phyloP scores from a whole-genome alignment of 1,139 yeast genomes.

The Candida gigantensis region DNA sequence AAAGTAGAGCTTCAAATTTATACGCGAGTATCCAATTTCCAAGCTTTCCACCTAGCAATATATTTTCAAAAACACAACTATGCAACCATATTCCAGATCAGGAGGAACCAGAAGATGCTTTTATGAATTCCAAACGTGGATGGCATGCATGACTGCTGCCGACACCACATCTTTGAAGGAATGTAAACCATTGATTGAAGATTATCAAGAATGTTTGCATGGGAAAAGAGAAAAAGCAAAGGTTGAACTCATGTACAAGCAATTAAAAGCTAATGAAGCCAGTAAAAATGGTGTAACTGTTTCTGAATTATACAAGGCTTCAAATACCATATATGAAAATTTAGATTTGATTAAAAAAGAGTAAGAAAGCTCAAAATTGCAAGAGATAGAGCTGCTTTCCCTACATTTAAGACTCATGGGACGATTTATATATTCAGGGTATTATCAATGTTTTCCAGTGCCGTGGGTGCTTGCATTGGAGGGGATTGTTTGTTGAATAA shows the following conservation, averaged over 20 bases:
- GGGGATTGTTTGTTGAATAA: no score
- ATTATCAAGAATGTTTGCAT: slow-evolving; percentile 51
- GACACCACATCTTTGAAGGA: slow-evolving; percentile 44
- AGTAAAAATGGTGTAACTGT: slow-evolving; percentile 45
- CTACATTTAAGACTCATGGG: no score
- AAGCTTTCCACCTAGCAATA: neutral
- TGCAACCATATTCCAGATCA: slow-evolving; percentile 53
- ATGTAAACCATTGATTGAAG: slow-evolving; percentile 48
- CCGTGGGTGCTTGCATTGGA: no score
- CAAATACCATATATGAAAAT: slow-evolving; percentile 47
- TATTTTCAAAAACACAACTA: slow-evolving; percentile 15
- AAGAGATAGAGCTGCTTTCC: no score
- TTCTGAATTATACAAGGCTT: slow-evolving; percentile 44
- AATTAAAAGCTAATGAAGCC: slow-evolving; percentile 46
- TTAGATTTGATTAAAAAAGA: slow-evolving; percentile 42
- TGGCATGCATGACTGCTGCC: slow-evolving; percentile 49
- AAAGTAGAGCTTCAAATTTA: neutral
- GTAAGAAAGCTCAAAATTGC: slow-evolving; percentile 6
- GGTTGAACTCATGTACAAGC: slow-evolving; percentile 48
- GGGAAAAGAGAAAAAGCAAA: slow-evolving; percentile 51
- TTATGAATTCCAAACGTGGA: slow-evolving; percentile 50
- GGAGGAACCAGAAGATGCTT: slow-evolving; percentile 55
- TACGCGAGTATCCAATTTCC: no score
- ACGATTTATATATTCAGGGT: no score
- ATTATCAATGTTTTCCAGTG: no score